phyloP scores from a whole-genome alignment of 2,329 filamentous ascomycete species.

The Colletotrichum gloeosporioides region DNA sequence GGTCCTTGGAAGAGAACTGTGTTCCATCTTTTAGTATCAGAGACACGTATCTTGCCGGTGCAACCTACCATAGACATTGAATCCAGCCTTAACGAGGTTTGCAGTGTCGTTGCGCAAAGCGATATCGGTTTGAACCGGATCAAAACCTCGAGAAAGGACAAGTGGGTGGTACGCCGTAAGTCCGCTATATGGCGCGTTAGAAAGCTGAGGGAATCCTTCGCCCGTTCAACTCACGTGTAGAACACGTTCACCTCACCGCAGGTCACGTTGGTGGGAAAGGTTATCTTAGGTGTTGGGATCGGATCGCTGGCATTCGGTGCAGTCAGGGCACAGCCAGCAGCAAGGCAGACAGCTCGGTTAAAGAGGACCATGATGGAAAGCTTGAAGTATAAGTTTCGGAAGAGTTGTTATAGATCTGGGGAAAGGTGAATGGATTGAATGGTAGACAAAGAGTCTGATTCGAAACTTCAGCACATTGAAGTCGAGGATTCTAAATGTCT shows the following conservation, averaged over 20 bases:
- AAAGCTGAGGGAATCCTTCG: not conserved
- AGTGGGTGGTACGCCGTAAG: not conserved
- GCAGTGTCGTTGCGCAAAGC: not conserved
- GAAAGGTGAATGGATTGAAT: not conserved
- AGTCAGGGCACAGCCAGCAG: not conserved
- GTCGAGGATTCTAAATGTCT: not conserved
- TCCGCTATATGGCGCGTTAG: not conserved
- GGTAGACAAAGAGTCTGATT: not conserved
- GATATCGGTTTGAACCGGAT: not conserved
- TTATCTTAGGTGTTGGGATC: not conserved
- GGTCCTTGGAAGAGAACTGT: not conserved
- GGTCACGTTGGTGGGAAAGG: not conserved
- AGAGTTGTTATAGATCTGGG: not conserved
- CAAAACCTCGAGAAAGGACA: not conserved
- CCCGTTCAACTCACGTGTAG: not conserved
- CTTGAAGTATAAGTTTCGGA: not conserved
- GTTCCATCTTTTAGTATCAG: not conserved
- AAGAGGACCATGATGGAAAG: not conserved
- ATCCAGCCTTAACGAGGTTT: not conserved
- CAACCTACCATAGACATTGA: not conserved
- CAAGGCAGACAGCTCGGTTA: not conserved
- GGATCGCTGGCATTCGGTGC: not conserved
- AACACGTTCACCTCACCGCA: not conserved
- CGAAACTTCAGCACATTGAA: not conserved
- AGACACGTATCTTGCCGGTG: not conserved